Conservation (phyloP, 2,329 filamentous ascomycete genomes). For the Mycogone perniciosa region DNA sequence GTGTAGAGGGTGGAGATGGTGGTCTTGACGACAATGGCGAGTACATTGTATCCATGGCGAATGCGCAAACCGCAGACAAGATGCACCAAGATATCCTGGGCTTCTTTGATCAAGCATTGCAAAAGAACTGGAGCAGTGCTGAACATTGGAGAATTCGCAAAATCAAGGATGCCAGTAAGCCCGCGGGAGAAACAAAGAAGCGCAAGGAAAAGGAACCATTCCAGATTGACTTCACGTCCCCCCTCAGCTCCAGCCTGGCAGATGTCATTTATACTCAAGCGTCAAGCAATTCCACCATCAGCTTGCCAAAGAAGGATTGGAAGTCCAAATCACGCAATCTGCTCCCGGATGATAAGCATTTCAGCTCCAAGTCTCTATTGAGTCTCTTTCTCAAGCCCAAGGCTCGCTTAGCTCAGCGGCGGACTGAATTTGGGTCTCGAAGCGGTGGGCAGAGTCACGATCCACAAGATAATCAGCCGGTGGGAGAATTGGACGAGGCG, state of each 20-base stretch:
- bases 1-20: conserved; percentile 36
- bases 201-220: conserved; percentile 96
- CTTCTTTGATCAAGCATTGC: conserved; percentile 93
- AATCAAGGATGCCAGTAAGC: conserved; percentile 73
- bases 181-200: conserved; percentile 52
- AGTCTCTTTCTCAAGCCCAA: conserved; percentile 93
- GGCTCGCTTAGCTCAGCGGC: conserved; percentile 68
- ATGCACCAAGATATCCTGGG: conserved; percentile 91
- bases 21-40: conserved; percentile 53
- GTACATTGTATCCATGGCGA: conserved; percentile 74
- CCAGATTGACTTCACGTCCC: conserved; percentile 80
- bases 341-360: conserved; percentile 95
- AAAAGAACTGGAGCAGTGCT: conserved; percentile 97
- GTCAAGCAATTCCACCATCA: conserved; percentile 72
- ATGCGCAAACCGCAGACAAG: conserved; percentile 56
- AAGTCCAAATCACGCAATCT: conserved; percentile 89
- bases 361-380: conserved; percentile 86
- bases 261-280: conserved; percentile 79
- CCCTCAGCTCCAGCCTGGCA: conserved; percentile 63
- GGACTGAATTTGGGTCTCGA: conserved; percentile 38
- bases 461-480: conserved; percentile 46
- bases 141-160: conserved; percentile 97
- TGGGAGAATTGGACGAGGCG: conserved; percentile 84
- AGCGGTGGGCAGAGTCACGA: conserved; percentile 36
- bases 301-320: conserved; percentile 88